Conservation (phyloP, 495 filamentous ascomycete genomes). For the Massariosphaeria phaeospora region DNA sequence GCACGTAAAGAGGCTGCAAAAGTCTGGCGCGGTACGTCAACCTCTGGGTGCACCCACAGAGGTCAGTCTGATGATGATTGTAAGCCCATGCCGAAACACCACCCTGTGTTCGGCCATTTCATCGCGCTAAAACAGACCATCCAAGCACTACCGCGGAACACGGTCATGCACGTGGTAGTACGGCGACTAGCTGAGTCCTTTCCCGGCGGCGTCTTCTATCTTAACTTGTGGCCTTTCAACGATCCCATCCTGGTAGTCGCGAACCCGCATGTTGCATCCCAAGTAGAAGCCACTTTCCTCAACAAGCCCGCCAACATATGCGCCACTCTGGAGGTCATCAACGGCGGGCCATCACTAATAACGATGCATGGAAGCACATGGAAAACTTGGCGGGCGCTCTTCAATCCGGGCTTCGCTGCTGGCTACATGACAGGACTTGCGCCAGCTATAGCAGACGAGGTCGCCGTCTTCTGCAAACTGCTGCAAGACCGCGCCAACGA, state of each 20-base stretch:
- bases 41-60: background rate
- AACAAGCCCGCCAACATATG: slow-evolving; percentile 11
- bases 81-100: slow-evolving; percentile 35
- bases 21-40: background rate
- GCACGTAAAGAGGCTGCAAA: background rate
- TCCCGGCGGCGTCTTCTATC: slow-evolving; percentile 34
- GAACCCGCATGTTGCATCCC: slow-evolving; percentile 20
- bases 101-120: slow-evolving; percentile 35
- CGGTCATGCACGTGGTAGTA: slow-evolving; percentile 1
- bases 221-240: slow-evolving; percentile 40
- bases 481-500: slow-evolving; percentile 26
- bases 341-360: slow-evolving; percentile 34
- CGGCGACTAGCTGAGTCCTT: slow-evolving; percentile 5
- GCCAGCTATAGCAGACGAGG: slow-evolving; percentile 37
- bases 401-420: slow-evolving; percentile 39
- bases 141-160: slow-evolving; percentile 8
- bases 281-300: slow-evolving; percentile 25
- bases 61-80: background rate
- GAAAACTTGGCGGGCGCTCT: slow-evolving; percentile 37
- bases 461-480: slow-evolving; percentile 33
- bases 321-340: slow-evolving; percentile 35
- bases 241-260: slow-evolving; percentile 26
- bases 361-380: slow-evolving; percentile 36
- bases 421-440: slow-evolving; percentile 38
- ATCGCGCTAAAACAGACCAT: slow-evolving; percentile 25